Conservation (phyloP, 2,329 filamentous ascomycete genomes). For the Penicillium psychrosexuale region DNA sequence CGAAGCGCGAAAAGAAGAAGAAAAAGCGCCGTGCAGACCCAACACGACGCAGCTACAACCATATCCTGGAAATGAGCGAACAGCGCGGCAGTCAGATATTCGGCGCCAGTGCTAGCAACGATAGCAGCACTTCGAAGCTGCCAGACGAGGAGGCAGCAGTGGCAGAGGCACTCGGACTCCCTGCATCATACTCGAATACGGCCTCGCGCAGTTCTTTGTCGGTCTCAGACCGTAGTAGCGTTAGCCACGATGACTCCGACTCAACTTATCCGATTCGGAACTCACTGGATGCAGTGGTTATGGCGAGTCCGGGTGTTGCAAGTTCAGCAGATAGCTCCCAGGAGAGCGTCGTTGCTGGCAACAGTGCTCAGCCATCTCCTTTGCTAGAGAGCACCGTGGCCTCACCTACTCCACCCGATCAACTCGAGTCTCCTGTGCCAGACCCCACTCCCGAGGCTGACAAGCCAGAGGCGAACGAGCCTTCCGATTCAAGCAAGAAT, state of each 20-base stretch:
- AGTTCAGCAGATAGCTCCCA: conserved; percentile 26
- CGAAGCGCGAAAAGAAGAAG: conserved; percentile 87
- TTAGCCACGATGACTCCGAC: conserved; percentile 31
- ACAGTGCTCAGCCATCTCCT: conserved; percentile 6
- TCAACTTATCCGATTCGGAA: conserved; percentile 20
- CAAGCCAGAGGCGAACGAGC: not conserved
- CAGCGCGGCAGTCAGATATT: conserved; percentile 52
- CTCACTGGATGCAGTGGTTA: conserved; percentile 25
- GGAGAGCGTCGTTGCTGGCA: conserved; percentile 19
- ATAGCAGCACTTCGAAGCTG: conserved; percentile 45
- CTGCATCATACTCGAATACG: conserved; percentile 28
- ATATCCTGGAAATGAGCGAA: conserved; percentile 68
- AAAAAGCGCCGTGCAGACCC: conserved; percentile 77
- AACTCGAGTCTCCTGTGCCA: not conserved
- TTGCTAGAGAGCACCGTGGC: not conserved
- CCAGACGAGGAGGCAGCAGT: conserved; percentile 52
- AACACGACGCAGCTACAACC: conserved; percentile 69
- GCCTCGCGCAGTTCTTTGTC: conserved; percentile 37
- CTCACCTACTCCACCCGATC: not conserved
- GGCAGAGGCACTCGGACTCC: conserved; percentile 48
- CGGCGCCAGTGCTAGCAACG: conserved; percentile 47
- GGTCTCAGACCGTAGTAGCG: conserved; percentile 34
- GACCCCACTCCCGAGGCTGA: conserved; percentile 2
- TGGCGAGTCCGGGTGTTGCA: conserved; percentile 21
- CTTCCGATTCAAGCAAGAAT: not conserved